Conservation (phyloP, 495 filamentous ascomycete genomes). For the Penicillium egyptiacum region DNA sequence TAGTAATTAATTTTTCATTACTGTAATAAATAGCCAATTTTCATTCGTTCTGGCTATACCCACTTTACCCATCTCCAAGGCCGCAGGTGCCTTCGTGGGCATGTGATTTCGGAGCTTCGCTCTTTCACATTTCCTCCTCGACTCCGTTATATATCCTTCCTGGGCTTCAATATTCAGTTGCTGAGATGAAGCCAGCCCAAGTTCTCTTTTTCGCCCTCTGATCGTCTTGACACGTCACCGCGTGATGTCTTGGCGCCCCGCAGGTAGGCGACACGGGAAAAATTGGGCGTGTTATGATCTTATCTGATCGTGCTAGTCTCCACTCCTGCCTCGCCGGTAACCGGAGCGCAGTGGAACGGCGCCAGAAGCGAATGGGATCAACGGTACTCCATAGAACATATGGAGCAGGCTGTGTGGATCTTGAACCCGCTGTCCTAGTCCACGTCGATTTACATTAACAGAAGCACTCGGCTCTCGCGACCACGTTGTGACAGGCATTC, state of each 20-base stretch:
- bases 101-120: slow-evolving; percentile 21
- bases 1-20: neutral
- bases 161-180: neutral
- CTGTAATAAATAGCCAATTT: slow-evolving; percentile 4
- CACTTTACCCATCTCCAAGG: neutral
- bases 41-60: slow-evolving; percentile 10
- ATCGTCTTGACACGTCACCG: slow-evolving; percentile 9
- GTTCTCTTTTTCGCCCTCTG: neutral
- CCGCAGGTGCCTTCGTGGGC: neutral
- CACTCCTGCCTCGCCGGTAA: slow-evolving; percentile 17
- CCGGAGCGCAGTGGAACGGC: slow-evolving; percentile 13
- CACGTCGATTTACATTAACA: neutral
- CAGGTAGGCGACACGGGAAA: slow-evolving; percentile 13
- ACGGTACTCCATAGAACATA: neutral
- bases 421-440: slow-evolving; percentile 16
- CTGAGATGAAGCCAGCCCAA: neutral
- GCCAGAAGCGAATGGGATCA: slow-evolving; percentile 15
- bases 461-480: slow-evolving; percentile 8
- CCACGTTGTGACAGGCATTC: neutral
- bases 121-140: neutral
- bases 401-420: slow-evolving; percentile 16
- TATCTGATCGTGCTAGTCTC: slow-evolving; percentile 33
- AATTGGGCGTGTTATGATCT: slow-evolving; percentile 23
- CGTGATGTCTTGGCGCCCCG: slow-evolving; percentile 13
- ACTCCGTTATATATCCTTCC: neutral